These are phyloP conservation scores for Fusarium longipes DNA, from an alignment of 2,329 filamentous ascomycete genomes.

Conservation along the genomic window DNA sequence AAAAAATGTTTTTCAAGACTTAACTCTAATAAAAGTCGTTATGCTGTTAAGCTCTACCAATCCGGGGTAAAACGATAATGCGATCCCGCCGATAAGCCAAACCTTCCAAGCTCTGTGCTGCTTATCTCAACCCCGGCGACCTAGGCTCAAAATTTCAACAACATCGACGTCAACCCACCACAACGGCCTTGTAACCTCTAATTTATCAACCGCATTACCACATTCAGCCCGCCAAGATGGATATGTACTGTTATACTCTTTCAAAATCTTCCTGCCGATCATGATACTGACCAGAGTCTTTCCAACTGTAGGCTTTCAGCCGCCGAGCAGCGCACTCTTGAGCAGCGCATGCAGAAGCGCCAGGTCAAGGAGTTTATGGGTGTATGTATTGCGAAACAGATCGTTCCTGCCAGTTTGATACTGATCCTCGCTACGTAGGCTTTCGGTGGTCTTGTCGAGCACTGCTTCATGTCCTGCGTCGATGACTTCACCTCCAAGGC, in stretches of 20 bases:
- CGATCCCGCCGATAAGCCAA: conserved; percentile 48
- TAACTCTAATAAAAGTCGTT: too few relatives aligned
- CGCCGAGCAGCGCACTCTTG: conserved; percentile 90
- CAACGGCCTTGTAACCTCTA: conserved; percentile 21
- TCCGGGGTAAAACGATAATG: conserved; percentile 49
- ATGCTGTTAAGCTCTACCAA: conserved; percentile 14
- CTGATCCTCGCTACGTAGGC: conserved; percentile 43
- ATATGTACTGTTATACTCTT: conserved; percentile 41
- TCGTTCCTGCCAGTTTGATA: too few relatives aligned
- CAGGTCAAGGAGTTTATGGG: conserved; percentile 99
- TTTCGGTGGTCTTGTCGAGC: conserved; percentile 67
- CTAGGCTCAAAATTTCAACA: conserved; percentile 46
- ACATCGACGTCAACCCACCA: conserved; percentile 29
- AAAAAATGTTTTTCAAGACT: too few relatives aligned
- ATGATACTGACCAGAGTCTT: conserved; percentile 19
- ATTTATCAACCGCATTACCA: conserved; percentile 15
- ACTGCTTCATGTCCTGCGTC: conserved; percentile 97
- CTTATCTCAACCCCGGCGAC: conserved; percentile 29
- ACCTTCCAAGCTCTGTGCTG: conserved; percentile 10
- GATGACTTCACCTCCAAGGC: conserved; percentile 99
- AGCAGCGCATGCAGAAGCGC: conserved; percentile 94
- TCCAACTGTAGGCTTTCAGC: conserved; percentile 68
- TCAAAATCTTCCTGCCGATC: too few relatives aligned
- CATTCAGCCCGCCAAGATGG: conserved; percentile 43
- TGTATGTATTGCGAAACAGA: conserved; percentile 66